These are phyloP conservation scores for Cordyceps javanica DNA, from an alignment of 2,329 filamentous ascomycete genomes.

Conservation along the genomic window DNA sequence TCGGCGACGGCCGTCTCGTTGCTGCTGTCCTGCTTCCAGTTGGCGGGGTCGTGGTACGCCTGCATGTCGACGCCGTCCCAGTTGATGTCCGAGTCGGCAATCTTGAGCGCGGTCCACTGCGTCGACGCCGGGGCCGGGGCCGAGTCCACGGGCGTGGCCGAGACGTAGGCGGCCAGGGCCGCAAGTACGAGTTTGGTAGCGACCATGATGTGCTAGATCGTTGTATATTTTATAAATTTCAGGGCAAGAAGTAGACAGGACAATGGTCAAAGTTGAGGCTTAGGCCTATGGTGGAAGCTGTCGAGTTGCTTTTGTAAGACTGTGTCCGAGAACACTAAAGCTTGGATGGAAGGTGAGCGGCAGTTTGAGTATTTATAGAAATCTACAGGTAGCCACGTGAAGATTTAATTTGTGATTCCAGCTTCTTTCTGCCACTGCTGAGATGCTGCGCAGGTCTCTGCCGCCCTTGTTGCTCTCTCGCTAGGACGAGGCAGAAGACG, in stretches of 20 bases:
- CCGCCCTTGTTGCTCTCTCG: neutral
- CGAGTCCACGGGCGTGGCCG: neutral
- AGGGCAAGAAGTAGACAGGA: neutral
- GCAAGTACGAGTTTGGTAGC: neutral
- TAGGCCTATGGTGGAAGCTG: neutral
- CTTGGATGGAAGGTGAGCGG: neutral
- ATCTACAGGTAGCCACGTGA: rapidly evolving
- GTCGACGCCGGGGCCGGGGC: neutral
- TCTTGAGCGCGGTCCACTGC: neutral
- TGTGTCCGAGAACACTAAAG: neutral
- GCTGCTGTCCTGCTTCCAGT: neutral
- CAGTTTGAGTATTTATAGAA: neutral
- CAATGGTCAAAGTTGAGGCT: neutral
- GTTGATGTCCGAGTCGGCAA: neutral
- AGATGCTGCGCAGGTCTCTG: neutral
- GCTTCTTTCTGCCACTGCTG: neutral
- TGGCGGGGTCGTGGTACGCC: neutral
- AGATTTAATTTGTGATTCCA: neutral
- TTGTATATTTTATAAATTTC: neutral
- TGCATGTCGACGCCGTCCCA: neutral
- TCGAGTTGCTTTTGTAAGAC: neutral
- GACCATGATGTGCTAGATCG: neutral
- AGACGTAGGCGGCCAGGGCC: neutral
- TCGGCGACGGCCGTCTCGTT: neutral
- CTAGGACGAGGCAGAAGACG: neutral